Evolutionary conservation across 768 basidiomycete species (phyloP), one percentile per base, ranked within the genome.

Genomic region (Russula sp.): DNA sequence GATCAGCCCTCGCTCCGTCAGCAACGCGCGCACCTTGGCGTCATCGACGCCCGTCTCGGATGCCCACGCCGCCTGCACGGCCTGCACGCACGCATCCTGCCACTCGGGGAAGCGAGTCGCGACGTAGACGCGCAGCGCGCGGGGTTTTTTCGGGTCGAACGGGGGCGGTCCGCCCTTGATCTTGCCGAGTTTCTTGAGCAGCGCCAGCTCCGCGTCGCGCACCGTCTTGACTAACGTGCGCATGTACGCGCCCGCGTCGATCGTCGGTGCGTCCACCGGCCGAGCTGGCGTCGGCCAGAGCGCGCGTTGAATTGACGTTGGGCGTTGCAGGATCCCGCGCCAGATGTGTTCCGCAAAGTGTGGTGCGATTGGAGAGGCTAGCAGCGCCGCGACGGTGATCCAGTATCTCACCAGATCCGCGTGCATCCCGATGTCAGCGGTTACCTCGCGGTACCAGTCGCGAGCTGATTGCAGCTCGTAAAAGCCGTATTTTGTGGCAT

Each of bases 361-460:
- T 0, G 96, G 94, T 0, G 93, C 91, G 72, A 98, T 82, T 42
- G 97, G 96, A 0, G 85, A 78, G 71, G 89, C 79, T 65, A 97
- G 78, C 55, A 98, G 78, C 6, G 89, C 81, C n/a, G 92, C 84
- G 60, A 79, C 74, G 52, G 85, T 83, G 71, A 98, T 86, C 89
- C 89, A 98, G 77, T 85, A 83, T 64, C 83, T 76, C 69, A 96
- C 85, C 49, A 98, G 83, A 63, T 93, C 93, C 52, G 72, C 78
- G 74, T 98, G 95, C 93, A 98, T 97, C 34, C 93, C 92, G 52
- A 86, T 77, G 63, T 93, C 91, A 7, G 83, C 77, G 3, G 90
- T 94, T 54, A 96, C 91, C 71, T 94, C 90, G 60, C 94, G 91
- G 73, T 98, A 98, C 88, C 93, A 94, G 71, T 98, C 95, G 49